A percentile compares a stretch with the other conserved stretches of the same genome.
These are phyloP conservation scores for Cerrena zonata DNA, from an alignment of 1,284 basidiomycete species.

Conservation along the genomic window DNA sequence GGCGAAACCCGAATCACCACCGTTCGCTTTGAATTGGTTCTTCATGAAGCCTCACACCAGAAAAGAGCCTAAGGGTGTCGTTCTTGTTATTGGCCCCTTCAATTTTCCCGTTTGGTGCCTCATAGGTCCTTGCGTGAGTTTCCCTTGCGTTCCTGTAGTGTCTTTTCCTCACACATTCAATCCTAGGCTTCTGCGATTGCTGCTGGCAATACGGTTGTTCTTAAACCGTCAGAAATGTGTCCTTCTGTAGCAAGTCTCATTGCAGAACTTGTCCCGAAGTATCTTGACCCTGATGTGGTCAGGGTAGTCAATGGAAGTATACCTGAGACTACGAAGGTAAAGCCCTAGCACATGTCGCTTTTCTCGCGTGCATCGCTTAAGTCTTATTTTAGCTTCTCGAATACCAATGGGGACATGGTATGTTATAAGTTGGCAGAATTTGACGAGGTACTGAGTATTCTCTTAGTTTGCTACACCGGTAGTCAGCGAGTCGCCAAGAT, in stretches of 20 bases:
- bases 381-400: conserved; percentile 53
- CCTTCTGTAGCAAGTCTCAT: conserved; percentile 63
- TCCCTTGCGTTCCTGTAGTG: background rate
- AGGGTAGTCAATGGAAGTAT: conserved; percentile 74
- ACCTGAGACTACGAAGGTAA: conserved; percentile 67
- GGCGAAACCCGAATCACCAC: conserved; percentile 62
- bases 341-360: conserved; percentile 3
- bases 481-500: conserved; percentile 74
- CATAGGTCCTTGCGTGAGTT: conserved; percentile 48
- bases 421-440: too few species aligned
- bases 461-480: conserved; percentile 32
- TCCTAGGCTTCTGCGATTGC: conserved; percentile 51
- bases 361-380: background rate
- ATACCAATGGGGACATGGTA: conserved; percentile 83
- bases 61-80: conserved; percentile 75
- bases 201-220: conserved; percentile 67
- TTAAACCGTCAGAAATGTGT: conserved; percentile 82
- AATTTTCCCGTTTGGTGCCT: conserved; percentile 51
- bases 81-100: conserved; percentile 63
- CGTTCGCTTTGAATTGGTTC: conserved; percentile 50
- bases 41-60: conserved; percentile 58
- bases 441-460: background rate
- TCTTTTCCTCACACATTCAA: too few species aligned
- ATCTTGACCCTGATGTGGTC: conserved; percentile 72
- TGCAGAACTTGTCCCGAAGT: conserved; percentile 71